These are phyloP conservation scores for Zizania latifolia DNA, from an alignment of 176 grass and related monocot species.

Conservation along the genomic window DNA sequence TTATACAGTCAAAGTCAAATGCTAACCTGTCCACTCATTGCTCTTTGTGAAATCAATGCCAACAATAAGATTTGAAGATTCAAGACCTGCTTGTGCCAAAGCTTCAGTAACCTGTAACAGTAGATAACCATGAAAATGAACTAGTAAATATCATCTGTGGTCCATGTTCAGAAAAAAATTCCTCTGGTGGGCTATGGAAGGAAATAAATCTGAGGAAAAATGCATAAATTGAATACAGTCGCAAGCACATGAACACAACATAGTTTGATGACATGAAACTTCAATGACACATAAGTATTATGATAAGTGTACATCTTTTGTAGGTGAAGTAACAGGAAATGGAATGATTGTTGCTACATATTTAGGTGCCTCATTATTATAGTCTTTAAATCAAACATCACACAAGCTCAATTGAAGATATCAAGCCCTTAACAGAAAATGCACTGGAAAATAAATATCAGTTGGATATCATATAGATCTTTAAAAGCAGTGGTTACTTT, in stretches of 20 bases:
- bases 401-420: not conserved
- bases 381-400: not conserved
- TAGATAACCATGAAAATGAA: constrained; percentile 12
- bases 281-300: not conserved
- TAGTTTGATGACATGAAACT: not conserved
- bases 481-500: not conserved
- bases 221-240: not conserved
- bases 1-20: constrained; percentile 18
- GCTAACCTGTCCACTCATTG: constrained; percentile 93
- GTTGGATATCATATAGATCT: not conserved
- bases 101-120: constrained; percentile 75
- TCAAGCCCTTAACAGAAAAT: constrained; percentile 1
- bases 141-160: not conserved
- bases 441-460: constrained; percentile 9
- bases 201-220: not conserved
- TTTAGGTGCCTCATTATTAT: not conserved
- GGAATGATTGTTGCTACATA: not conserved
- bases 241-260: not conserved
- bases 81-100: constrained; percentile 77
- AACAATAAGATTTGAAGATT: constrained; percentile 95
- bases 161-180: too few relatives aligned
- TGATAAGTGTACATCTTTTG: not conserved
- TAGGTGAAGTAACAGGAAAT: not conserved
- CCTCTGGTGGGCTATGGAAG: not conserved
- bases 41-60: constrained; percentile 95